Evolutionary conservation across 208 protist genomes (phyloP).

Genomic region (Acanthamoeba royreba): DNA sequence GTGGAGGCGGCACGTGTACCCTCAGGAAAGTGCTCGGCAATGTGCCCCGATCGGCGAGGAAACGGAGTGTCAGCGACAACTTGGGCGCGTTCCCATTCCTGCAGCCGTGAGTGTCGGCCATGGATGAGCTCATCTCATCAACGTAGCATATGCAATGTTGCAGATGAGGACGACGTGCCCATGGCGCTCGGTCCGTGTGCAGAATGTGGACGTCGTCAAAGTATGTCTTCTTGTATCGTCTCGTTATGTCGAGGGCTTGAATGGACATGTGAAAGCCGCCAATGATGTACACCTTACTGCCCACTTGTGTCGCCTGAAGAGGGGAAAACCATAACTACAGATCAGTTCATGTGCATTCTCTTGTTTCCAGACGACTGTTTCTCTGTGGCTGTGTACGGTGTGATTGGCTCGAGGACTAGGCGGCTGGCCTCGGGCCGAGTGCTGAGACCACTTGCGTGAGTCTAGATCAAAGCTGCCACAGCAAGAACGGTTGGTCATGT

Average conservation of each 20-base stretch:
- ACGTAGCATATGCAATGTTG: background rate
- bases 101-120: background rate
- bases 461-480: background rate
- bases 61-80: background rate
- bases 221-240: background rate
- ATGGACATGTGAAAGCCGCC: background rate
- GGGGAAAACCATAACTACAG: background rate
- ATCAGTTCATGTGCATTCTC: too few relatives aligned
- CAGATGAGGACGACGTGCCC: background rate
- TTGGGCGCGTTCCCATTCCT: background rate
- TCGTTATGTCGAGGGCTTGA: background rate
- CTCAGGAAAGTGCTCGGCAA: background rate
- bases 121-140: too few relatives aligned
- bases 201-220: background rate
- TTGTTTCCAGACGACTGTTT: too few relatives aligned
- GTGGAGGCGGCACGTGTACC: background rate
- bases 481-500: too few relatives aligned
- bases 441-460: background rate
- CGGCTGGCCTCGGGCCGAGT: background rate
- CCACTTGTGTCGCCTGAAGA: background rate
- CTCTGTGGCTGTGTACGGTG: too few relatives aligned
- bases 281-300: background rate
- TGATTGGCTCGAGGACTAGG: background rate
- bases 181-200: background rate
- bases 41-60: background rate